phyloP scores from a whole-genome alignment of 192 early-diverging fungal genomes.

The Backusella circina region DNA sequence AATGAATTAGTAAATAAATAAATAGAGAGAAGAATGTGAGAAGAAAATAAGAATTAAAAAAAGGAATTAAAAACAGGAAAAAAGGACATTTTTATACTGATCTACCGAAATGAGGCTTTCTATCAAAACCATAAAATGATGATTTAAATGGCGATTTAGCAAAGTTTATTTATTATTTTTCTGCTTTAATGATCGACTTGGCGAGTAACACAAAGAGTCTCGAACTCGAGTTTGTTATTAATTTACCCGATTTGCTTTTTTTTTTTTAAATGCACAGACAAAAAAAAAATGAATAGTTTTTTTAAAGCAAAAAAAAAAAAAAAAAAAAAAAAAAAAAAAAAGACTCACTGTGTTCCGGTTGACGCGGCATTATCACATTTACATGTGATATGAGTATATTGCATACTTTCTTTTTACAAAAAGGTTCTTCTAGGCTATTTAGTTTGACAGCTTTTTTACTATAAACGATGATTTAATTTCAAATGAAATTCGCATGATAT shows the following conservation, averaged over 20 bases:
- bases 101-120: background rate
- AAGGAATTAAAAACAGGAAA: background rate
- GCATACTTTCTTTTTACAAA: background rate
- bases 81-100: background rate
- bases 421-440: background rate
- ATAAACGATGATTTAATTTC: background rate
- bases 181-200: background rate
- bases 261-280: background rate
- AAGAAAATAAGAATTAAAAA: background rate
- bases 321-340: background rate
- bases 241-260: background rate
- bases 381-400: background rate
- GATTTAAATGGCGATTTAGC: background rate
- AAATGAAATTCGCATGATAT: background rate
- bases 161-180: background rate
- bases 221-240: background rate
- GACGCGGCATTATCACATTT: background rate
- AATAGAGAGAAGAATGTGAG: background rate
- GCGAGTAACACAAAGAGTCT: background rate
- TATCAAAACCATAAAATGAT: background rate
- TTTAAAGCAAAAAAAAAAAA: background rate
- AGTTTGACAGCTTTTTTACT: background rate
- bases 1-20: background rate
- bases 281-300: background rate
- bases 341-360: background rate